Evolutionary conservation across 2,329 filamentous ascomycete genomes (phyloP), one percentile per base, ranked within the genome.

Genomic region (Sclerotinia spermophila): DNA sequence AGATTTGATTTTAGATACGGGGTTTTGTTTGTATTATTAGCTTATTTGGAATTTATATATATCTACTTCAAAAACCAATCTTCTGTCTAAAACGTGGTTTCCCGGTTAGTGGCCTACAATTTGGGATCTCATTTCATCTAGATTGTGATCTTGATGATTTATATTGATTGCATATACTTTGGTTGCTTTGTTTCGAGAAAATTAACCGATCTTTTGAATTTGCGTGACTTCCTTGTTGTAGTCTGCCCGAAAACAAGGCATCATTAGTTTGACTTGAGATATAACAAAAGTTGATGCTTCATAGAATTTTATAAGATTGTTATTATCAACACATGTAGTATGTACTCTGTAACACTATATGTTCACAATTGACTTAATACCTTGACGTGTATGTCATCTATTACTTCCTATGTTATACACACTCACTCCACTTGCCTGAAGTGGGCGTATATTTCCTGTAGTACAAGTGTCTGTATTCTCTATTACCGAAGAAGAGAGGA

Each of bases 111-210:
- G 24, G 21, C 19, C 21, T 11, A 33, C 13, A 35, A 24, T 48
- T 24, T 48, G 45, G 45, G 11, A n/a, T 48, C 2, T 24, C 6
- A 48, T 48, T 7, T 24, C 11, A n/a, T 59, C 11, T 38, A 24
- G 3, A 1, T 17, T 59, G 13, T 59, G 24, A n/a, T 38, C 35
- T 58, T 38, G 0, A n/a, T 38, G 0, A 19, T n/a, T 5, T 35
- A 2, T 0, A 24, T 13, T n/a, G 33, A 21, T 11, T 58, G 1
- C 6, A 51, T 17, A 17, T 35, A 35, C 7, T 33, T 11, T 56
- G 0, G 0, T 3, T 21, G 11, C 30, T 30, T 24, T 56, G 4
- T 56, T 35, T 56, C 4, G 30, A 6, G 8, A 2, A 33, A 2
- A 6, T 33, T 27, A 30, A n/a, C 48, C n/a, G 13, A 15, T 4